These are phyloP conservation scores for Laguncularia racemosa DNA, from an alignment of 345 rosid genomes.

Conservation along the genomic window DNA sequence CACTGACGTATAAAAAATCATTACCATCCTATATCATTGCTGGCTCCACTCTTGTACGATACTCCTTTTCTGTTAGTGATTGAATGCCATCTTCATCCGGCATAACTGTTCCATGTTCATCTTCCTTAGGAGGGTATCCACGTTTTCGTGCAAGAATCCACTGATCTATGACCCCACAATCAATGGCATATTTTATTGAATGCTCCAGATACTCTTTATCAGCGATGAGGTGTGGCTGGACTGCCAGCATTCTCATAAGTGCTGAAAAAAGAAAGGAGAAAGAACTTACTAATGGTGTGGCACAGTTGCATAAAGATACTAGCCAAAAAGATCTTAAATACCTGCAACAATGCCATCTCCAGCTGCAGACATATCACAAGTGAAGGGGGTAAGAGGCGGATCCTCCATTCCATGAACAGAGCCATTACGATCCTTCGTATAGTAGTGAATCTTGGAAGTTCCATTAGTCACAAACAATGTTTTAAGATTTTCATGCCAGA, in stretches of 20 bases:
- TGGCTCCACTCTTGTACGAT: conserved; percentile 23
- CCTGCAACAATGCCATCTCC: conserved; percentile 97
- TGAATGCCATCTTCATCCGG: conserved; percentile 48
- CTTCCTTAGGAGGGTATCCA: conserved; percentile 76
- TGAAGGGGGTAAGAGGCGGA: conserved; percentile 69
- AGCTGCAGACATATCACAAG: conserved; percentile 80
- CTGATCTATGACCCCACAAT: conserved; percentile 81
- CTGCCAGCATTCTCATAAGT: conserved; percentile 76
- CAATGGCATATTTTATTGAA: conserved; percentile 59
- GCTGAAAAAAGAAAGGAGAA: conserved; percentile 30
- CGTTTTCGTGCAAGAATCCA: conserved; percentile 52
- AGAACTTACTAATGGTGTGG: conserved; percentile 5
- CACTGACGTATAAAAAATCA: background rate
- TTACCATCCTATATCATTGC: background rate
- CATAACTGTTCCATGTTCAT: conserved; percentile 40
- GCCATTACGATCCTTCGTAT: conserved; percentile 72
- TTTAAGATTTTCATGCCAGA: conserved; percentile 79
- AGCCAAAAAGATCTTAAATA: conserved; percentile 14
- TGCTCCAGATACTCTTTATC: conserved; percentile 62
- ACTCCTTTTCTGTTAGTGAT: conserved; percentile 60
- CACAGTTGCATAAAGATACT: background rate
- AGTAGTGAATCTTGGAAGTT: conserved; percentile 84
- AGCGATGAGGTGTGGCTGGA: conserved; percentile 55
- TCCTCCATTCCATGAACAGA: conserved; percentile 76
- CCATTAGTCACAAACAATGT: conserved; percentile 86